phyloP scores from a whole-genome alignment of 306 rosid genomes.

The Prunus dulcis region DNA sequence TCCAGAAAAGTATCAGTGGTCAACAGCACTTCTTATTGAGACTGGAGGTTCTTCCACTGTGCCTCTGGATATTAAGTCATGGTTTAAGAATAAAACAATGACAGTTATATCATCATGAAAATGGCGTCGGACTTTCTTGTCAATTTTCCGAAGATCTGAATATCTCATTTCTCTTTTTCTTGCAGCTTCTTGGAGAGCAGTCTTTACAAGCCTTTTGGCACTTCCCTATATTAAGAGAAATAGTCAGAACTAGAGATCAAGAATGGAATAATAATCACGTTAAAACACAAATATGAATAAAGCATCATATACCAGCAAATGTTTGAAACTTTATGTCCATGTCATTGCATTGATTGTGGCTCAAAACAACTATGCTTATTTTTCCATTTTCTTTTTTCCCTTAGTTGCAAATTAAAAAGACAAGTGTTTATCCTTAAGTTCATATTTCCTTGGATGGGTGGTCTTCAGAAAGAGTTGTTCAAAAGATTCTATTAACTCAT shows the following conservation, averaged over 20 bases:
- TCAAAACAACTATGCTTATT: background rate
- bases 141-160: conserved; percentile 71
- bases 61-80: conserved; percentile 69
- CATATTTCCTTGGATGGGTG: background rate
- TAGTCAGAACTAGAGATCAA: background rate
- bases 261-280: background rate
- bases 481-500: background rate
- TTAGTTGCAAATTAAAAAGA: background rate
- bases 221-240: conserved; percentile 59
- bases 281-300: background rate
- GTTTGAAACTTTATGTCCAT: too few species aligned
- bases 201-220: conserved; percentile 82
- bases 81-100: conserved; percentile 85
- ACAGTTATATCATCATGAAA: conserved; percentile 83
- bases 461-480: background rate
- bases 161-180: conserved; percentile 84
- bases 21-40: conserved; percentile 57
- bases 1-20: conserved; percentile 38
- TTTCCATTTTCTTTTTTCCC: background rate
- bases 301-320: background rate
- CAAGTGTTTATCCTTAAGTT: background rate
- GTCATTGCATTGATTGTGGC: background rate
- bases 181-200: conserved; percentile 89
- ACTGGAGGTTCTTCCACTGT: conserved; percentile 40
- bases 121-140: conserved; percentile 86